Base-by-base conservation (phyloP, 2,329 filamentous ascomycete genomes). In the Xylaria polymorpha region DNA sequence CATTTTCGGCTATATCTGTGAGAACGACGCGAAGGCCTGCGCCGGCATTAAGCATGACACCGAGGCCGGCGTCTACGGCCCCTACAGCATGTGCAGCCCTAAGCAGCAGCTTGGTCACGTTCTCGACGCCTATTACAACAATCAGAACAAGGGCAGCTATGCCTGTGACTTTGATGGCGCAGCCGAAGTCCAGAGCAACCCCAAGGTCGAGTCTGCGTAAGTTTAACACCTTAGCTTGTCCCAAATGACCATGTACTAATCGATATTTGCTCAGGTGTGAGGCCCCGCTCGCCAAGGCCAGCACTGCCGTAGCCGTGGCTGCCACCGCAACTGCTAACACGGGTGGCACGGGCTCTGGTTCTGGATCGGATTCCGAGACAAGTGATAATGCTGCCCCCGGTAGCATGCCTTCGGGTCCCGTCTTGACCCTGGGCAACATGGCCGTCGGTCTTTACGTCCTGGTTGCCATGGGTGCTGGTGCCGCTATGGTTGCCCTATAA, bases 71-170 rank as follows among this genome's bases (percentile, higher is more conserved):
- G 79, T 81, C 66, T 91, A 89, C 77, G 89, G 89, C 66, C 85
- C 88, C 20, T 91, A 90, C 81, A 84, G 86, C 80, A 89, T 90
- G 86, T 91, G 89, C 83, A 85, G 84, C 75, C 73, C 86, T 71
- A 85, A 84, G 72, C 83, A 91, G 79, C 84, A 90, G 80, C 84
- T 91, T 41, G 85, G 84, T 57, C 89, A 86, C 77, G 86, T 85
- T 59, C 82, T 90, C 71, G 85, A 90, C 80, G 80, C 85, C 70
- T 91, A 91, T 81, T 88, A 87, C 79, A 72, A 79, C 37, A 81
- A 80, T 72, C 82, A 89, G 71, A 82, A 82, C 70, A 82, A 83
- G 65, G 79, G 80, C 43, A 78, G 81, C 44, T 80, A 80, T 55
- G 86, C 88, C 35, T 91, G 89, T 77, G 80, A 84, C 80, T 91